Percentiles rank a stretch among this genome's conserved stretches.
Evolutionary conservation across 352 stramenopile genomes (phyloP).

Genomic region (Thraustochytrium sp.): DNA sequence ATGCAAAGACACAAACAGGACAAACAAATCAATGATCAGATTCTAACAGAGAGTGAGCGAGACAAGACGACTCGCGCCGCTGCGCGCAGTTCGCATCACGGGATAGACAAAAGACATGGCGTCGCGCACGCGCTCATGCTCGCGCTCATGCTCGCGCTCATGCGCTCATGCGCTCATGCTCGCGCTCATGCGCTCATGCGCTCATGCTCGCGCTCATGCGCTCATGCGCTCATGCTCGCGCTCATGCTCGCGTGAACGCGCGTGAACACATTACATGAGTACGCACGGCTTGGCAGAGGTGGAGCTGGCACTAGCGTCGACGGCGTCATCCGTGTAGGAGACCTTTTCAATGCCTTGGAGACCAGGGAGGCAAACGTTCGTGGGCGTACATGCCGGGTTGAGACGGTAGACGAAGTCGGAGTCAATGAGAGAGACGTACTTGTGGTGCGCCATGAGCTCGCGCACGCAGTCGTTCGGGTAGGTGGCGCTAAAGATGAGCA

Average conservation of each 20-base stretch:
- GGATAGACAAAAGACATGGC: neutral
- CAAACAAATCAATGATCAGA: neutral
- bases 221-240: no score
- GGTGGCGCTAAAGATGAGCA: constrained; percentile 30
- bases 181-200: no score
- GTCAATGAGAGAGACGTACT: constrained; percentile 15
- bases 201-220: no score
- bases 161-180: no score
- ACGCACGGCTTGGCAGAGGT: neutral
- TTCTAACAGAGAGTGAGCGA: neutral
- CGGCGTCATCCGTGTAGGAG: neutral
- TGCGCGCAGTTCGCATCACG: no score
- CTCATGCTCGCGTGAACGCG: no score
- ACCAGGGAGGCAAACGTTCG: neutral
- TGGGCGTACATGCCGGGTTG: no score
- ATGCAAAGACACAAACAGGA: neutral
- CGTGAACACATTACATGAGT: neutral
- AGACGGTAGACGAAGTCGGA: constrained; percentile 25
- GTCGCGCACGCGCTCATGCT: no score
- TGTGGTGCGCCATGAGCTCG: neutral
- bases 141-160: no score
- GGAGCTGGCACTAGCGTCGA: neutral
- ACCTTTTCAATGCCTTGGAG: neutral
- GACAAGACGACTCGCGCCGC: no score
- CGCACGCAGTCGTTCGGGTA: neutral